Conservation (phyloP, 306 rosid species). For the Cucurbita ficifolia region DNA sequence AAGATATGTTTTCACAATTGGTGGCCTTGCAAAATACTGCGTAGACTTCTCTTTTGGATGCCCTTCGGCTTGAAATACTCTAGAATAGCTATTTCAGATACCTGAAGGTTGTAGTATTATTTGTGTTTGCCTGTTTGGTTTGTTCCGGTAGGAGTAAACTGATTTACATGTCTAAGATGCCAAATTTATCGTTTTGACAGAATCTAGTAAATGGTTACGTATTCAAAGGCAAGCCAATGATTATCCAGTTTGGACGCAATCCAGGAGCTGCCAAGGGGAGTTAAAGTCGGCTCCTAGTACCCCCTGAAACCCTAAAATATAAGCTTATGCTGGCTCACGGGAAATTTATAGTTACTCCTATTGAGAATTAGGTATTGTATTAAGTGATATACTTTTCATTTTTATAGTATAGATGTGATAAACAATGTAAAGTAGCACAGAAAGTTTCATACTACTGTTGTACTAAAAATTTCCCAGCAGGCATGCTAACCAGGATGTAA, state of each 20-base stretch:
- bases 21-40: neutral
- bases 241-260: conserved; percentile 80
- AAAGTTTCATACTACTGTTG: neutral
- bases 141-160: neutral
- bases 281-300: conserved; percentile 5
- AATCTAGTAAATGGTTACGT: conserved; percentile 65
- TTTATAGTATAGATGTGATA: neutral
- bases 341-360: neutral
- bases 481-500: neutral
- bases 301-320: neutral
- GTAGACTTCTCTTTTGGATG: neutral
- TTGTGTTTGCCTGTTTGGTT: neutral
- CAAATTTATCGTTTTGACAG: conserved; percentile 21
- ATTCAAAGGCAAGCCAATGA: conserved; percentile 87
- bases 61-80: neutral
- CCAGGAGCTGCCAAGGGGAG: conserved; percentile 43
- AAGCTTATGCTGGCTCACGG: neutral
- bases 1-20: neutral
- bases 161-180: neutral
- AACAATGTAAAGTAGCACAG: neutral
- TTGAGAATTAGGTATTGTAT: neutral
- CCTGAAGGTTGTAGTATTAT: neutral
- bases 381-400: neutral
- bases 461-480: neutral
- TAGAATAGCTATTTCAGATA: neutral